Percentiles rank a stretch among this genome's conserved stretches.
Conservation (phyloP, 106 monocot genomes). For the Acorus gramineus region DNA sequence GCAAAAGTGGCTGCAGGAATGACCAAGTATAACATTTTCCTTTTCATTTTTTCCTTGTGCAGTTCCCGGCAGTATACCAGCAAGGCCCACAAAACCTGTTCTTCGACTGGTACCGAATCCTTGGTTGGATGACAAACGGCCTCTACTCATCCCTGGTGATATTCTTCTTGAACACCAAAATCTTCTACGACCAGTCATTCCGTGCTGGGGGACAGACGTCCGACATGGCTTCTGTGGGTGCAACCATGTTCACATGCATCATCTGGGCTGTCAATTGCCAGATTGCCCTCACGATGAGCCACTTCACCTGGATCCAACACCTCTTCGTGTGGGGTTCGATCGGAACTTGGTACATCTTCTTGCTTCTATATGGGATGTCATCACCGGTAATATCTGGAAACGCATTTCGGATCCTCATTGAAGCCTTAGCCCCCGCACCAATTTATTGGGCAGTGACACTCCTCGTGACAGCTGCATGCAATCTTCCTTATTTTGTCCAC, state of each 20-base stretch:
- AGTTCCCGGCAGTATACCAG: conserved; percentile 79
- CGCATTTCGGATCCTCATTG: conserved; percentile 32
- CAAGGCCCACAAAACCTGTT: conserved; percentile 69
- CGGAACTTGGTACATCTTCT: conserved; percentile 50
- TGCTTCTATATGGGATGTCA: conserved; percentile 36
- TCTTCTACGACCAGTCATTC: conserved; percentile 35
- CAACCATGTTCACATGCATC: conserved; percentile 68
- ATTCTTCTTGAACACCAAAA: conserved; percentile 51
- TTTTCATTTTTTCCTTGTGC: conserved; percentile 3
- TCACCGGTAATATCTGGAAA: conserved; percentile 27
- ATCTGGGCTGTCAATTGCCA: conserved; percentile 70
- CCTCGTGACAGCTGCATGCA: conserved; percentile 34
- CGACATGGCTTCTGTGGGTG: conserved; percentile 51
- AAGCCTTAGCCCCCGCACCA: conserved; percentile 38
- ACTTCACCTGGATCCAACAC: conserved; percentile 76
- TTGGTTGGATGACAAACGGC: conserved; percentile 65
- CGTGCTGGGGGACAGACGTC: conserved; percentile 35
- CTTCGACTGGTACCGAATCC: conserved; percentile 68
- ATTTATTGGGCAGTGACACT: conserved; percentile 42
- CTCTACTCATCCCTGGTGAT: conserved; percentile 46
- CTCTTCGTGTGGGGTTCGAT: conserved; percentile 66
- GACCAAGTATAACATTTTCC: neutral
- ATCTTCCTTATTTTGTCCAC: conserved; percentile 45
- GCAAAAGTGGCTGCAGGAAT: too few species aligned
- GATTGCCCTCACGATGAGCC: conserved; percentile 65